A percentile compares a stretch with the other conserved stretches of the same genome.
Conservation (phyloP, 768 basidiomycete species). For the Phylloporus rhodoxanthus region DNA sequence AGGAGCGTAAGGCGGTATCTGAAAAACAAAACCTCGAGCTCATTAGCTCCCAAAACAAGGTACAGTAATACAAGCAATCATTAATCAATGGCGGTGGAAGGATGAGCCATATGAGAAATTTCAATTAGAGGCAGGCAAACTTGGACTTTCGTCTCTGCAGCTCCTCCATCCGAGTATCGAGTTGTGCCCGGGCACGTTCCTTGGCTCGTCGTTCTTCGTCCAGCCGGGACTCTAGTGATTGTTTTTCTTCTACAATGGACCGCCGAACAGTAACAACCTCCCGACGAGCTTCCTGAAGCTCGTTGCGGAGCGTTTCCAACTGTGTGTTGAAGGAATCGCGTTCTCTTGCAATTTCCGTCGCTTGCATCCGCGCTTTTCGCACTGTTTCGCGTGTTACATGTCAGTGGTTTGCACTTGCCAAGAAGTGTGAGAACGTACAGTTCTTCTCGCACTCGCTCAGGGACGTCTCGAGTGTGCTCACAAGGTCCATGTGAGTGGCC, state of each 20-base stretch:
- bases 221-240: slow-evolving; percentile 72
- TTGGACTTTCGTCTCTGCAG: slow-evolving; percentile 81
- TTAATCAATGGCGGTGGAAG: too few relatives aligned
- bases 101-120: slow-evolving; percentile 4
- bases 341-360: slow-evolving; percentile 82
- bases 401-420: slow-evolving; percentile 2
- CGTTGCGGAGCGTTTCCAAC: slow-evolving; percentile 60
- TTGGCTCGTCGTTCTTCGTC: slow-evolving; percentile 87
- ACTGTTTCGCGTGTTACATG: slow-evolving; percentile 40
- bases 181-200: slow-evolving; percentile 80
- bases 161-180: slow-evolving; percentile 86
- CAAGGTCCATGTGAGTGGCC: slow-evolving; percentile 87
- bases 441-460: slow-evolving; percentile 92
- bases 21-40: slow-evolving; percentile 23
- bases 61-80: slow-evolving; percentile 29
- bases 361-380: slow-evolving; percentile 91
- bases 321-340: slow-evolving; percentile 68
- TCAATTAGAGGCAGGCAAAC: slow-evolving; percentile 74
- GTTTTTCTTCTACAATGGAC: slow-evolving; percentile 85
- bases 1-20: slow-evolving; percentile 24
- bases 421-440: slow-evolving; percentile 46
- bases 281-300: slow-evolving; percentile 71
- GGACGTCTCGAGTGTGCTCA: slow-evolving; percentile 76
- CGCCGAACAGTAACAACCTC: slow-evolving; percentile 73
- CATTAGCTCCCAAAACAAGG: slow-evolving; percentile 23